A percentile compares a stretch with the other conserved stretches of the same genome.
These are phyloP conservation scores for Solanum ossicruentum DNA, from an alignment of 257 asterid genomes.

Conservation along the genomic window DNA sequence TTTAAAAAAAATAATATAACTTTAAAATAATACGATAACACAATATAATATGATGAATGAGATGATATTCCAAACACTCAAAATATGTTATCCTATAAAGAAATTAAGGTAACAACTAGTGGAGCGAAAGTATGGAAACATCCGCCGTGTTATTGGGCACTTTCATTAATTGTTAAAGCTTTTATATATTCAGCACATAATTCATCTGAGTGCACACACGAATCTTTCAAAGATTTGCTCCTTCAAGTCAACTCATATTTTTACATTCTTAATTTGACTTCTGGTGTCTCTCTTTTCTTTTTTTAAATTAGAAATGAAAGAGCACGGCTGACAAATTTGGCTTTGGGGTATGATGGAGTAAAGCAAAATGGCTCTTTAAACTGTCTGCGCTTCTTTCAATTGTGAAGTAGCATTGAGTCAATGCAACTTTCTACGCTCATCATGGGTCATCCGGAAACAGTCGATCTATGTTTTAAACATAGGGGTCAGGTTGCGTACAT, in stretches of 20 bases:
- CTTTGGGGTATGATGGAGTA: too few species aligned
- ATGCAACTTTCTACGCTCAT: too few species aligned
- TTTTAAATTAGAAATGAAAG: background rate
- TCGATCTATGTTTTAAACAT: too few species aligned
- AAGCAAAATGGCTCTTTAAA: too few species aligned
- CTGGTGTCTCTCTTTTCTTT: background rate
- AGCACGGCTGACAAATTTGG: background rate
- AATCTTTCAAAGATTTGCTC: background rate
- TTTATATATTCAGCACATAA: background rate
- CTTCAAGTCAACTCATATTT: background rate
- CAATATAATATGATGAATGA: too few species aligned
- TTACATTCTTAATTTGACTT: background rate
- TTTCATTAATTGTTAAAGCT: background rate
- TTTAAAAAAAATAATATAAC: too few species aligned
- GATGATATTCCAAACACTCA: background rate
- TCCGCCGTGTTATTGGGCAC: background rate
- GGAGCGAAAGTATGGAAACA: background rate
- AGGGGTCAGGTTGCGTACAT: too few species aligned
- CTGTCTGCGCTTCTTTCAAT: too few species aligned
- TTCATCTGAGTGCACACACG: background rate
- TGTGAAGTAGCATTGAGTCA: too few species aligned
- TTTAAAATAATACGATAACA: too few species aligned
- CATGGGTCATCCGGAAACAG: too few species aligned
- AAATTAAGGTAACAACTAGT: background rate
- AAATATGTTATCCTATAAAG: background rate